Conservation (phyloP, 2,329 filamentous ascomycete species). For the Knufia fluminis region DNA sequence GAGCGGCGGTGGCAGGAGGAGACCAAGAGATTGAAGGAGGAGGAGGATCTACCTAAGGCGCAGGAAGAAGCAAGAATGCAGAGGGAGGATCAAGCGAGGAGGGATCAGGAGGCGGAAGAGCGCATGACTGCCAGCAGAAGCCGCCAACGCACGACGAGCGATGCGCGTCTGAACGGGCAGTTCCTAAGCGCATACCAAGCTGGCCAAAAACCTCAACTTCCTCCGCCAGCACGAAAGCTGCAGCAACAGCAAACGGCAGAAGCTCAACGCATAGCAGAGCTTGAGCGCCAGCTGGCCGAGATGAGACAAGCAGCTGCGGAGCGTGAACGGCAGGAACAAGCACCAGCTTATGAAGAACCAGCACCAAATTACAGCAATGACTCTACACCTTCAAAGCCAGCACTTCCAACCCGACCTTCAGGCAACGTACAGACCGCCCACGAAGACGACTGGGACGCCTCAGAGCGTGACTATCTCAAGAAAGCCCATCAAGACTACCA, state of each 20-base stretch:
- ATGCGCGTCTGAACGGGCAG: slow-evolving; percentile 67
- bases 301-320: slow-evolving; percentile 44
- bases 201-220: slow-evolving; percentile 41
- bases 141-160: slow-evolving; percentile 50
- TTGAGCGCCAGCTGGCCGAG: slow-evolving; percentile 64
- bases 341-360: neutral
- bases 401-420: slow-evolving; percentile 19
- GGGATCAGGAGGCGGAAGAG: slow-evolving; percentile 65
- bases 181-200: slow-evolving; percentile 80
- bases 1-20: slow-evolving; percentile 41
- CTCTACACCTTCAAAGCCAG: slow-evolving; percentile 11
- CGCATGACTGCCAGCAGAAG: slow-evolving; percentile 58
- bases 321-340: slow-evolving; percentile 48
- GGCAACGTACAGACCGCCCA: slow-evolving; percentile 37
- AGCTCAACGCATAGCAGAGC: slow-evolving; percentile 62
- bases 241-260: slow-evolving; percentile 35
- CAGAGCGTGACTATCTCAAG: slow-evolving; percentile 52
- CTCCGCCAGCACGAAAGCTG: slow-evolving; percentile 25
- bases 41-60: slow-evolving; percentile 32
- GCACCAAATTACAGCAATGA: neutral
- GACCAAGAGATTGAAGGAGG: slow-evolving; percentile 34
- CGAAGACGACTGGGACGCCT: slow-evolving; percentile 49
- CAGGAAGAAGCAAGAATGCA: slow-evolving; percentile 46
- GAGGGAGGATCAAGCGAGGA: slow-evolving; percentile 62
- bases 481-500: slow-evolving; percentile 45